These are phyloP conservation scores for Herpetomonas samuelpessoai DNA, from an alignment of 208 protist species.

Conservation along the genomic window DNA sequence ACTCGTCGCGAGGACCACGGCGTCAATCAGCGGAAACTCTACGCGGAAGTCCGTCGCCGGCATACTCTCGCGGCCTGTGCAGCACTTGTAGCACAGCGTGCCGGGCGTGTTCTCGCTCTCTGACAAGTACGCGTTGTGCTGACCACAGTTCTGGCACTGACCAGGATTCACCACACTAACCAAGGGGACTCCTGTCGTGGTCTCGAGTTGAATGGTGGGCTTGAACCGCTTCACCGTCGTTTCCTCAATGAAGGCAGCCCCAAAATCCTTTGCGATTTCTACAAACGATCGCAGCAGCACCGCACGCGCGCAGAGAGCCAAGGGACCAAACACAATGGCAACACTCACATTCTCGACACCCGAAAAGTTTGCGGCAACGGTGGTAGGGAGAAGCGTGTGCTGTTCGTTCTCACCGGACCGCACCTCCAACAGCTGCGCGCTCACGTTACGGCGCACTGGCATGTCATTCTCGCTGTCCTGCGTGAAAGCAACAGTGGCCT, in stretches of 20 bases:
- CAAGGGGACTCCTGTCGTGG: constrained; percentile 35
- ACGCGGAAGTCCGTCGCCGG: constrained; percentile 60
- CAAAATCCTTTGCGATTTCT: constrained; percentile 70
- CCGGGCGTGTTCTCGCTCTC: constrained; percentile 26
- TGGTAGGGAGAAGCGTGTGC: constrained; percentile 60
- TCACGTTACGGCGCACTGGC: constrained; percentile 29
- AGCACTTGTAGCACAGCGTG: constrained; percentile 76
- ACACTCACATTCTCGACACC: constrained; percentile 70
- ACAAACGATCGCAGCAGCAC: constrained; percentile 61
- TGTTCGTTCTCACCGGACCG: constrained; percentile 63
- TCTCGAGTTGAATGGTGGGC: constrained; percentile 60
- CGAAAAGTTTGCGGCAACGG: constrained; percentile 38
- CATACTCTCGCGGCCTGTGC: constrained; percentile 57
- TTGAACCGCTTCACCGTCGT: constrained; percentile 33
- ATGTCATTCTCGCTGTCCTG: constrained; percentile 51
- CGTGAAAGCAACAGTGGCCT: constrained; percentile 25
- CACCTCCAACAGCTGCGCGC: constrained; percentile 40
- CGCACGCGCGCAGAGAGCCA: constrained; percentile 62
- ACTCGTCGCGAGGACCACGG: constrained; percentile 44
- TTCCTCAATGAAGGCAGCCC: constrained; percentile 56
- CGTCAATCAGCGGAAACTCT: constrained; percentile 64
- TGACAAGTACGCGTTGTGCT: constrained; percentile 30
- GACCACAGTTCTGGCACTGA: constrained; percentile 61
- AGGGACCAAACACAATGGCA: constrained; percentile 34
- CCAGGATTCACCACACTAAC: constrained; percentile 35